phyloP scores from a whole-genome alignment of 1,284 basidiomycete species.

The Apiotrichum brassicae region DNA sequence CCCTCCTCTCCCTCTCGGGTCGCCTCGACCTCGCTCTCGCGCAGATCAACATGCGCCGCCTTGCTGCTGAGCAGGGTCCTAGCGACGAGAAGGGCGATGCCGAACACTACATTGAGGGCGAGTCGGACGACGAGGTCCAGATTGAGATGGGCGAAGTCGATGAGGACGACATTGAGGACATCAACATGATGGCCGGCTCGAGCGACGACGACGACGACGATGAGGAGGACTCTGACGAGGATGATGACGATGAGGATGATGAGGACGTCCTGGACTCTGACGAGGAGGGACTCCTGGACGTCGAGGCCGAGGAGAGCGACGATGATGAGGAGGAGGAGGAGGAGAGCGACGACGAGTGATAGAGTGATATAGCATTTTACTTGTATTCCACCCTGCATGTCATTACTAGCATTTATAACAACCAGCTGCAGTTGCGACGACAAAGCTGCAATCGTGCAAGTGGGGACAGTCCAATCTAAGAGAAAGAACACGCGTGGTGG shows the following conservation, averaged over 20 bases:
- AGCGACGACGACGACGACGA: conserved; percentile 47
- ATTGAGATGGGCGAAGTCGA: conserved; percentile 63
- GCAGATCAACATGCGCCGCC: conserved; percentile 72
- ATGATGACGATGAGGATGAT: conserved; percentile 51
- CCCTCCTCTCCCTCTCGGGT: conserved; percentile 76
- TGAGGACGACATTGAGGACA: conserved; percentile 57
- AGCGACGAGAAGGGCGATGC: conserved; percentile 41
- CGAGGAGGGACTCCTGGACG: conserved; percentile 63
- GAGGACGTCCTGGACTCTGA: conserved; percentile 49
- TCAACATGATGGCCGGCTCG: conserved; percentile 52
- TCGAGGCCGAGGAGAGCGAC: conserved; percentile 51
- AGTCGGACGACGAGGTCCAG: conserved; percentile 50
- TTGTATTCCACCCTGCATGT: conserved; percentile 2
- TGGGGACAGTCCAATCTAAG: too few species aligned
- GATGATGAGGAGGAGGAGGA: conserved; percentile 55
- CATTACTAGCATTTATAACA: conserved; percentile 2
- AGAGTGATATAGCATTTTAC: not conserved
- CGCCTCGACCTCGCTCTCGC: conserved; percentile 87
- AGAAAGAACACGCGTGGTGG: too few species aligned
- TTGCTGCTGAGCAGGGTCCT: conserved; percentile 31
- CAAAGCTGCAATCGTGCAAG: too few species aligned
- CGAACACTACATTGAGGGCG: conserved; percentile 46
- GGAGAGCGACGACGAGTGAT: conserved; percentile 52
- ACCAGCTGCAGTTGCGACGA: too few species aligned
- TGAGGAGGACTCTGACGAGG: conserved; percentile 24